Conservation (phyloP, 2,329 filamentous ascomycete species). For the Chaetomium sp. region DNA sequence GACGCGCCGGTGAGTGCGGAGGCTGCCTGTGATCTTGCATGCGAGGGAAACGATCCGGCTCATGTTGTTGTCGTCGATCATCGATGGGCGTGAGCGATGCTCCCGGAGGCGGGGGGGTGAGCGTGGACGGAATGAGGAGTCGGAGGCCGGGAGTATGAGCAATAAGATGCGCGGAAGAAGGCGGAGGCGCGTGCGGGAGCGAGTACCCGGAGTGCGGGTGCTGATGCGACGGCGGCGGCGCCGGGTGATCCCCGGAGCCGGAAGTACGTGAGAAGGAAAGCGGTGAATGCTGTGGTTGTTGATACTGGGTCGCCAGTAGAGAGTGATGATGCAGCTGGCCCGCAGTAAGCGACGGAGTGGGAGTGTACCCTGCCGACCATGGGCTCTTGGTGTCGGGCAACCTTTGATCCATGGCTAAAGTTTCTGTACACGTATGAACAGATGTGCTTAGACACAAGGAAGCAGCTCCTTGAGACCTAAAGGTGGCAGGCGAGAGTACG, state of each 20-base stretch:
- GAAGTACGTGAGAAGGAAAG: slow-evolving; percentile 34
- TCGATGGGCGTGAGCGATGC: slow-evolving; percentile 33
- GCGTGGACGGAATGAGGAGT: neutral
- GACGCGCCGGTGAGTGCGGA: slow-evolving; percentile 29
- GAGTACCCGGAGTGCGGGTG: slow-evolving; percentile 19
- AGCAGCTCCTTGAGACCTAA: slow-evolving; percentile 12
- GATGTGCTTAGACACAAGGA: no score
- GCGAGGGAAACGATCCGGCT: slow-evolving; percentile 47
- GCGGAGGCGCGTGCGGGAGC: neutral
- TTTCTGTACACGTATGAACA: slow-evolving; percentile 36
- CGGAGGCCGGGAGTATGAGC: neutral
- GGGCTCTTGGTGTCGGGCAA: slow-evolving; percentile 54
- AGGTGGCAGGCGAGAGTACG: slow-evolving; percentile 14
- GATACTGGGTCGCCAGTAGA: slow-evolving; percentile 35
- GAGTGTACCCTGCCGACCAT: slow-evolving; percentile 42
- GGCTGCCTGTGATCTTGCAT: slow-evolving; percentile 47
- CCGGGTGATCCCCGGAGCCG: slow-evolving; percentile 23
- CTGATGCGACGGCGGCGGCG: slow-evolving; percentile 20
- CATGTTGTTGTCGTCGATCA: slow-evolving; percentile 53
- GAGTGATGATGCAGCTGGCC: slow-evolving; percentile 32
- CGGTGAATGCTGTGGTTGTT: slow-evolving; percentile 27
- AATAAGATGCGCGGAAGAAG: neutral
- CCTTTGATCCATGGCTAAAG: slow-evolving; percentile 53
- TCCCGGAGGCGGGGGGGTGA: slow-evolving; percentile 10
- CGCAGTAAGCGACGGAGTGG: slow-evolving; percentile 32